phyloP scores from a whole-genome alignment of 176 grass and related monocot species.

The Aegilops umbellulata region DNA sequence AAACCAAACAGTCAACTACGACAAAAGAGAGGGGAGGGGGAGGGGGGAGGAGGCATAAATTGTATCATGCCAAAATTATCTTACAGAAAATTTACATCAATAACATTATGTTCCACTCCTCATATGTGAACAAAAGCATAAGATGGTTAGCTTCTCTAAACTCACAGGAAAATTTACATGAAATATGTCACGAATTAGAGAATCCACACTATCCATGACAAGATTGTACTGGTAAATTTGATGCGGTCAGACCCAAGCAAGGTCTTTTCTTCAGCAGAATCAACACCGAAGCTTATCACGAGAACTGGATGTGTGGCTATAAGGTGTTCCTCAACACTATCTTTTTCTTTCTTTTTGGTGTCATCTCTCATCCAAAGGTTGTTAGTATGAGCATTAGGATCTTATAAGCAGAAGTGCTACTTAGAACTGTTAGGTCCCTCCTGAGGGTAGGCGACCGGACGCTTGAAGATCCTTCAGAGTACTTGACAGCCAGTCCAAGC shows the following conservation, averaged over 20 bases:
- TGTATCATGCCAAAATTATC: slow-evolving; percentile 1
- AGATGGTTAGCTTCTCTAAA: slow-evolving; percentile 21
- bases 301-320: not conserved
- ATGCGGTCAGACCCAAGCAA: slow-evolving; percentile 10
- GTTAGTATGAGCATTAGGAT: not conserved
- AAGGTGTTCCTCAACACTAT: not conserved
- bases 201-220: slow-evolving; percentile 16
- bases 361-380: slow-evolving; percentile 2
- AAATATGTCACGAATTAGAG: slow-evolving; percentile 20
- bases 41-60: not conserved
- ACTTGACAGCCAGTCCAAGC: slow-evolving; percentile 68
- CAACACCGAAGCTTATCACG: not conserved
- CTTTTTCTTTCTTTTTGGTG: not conserved
- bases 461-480: slow-evolving; percentile 63
- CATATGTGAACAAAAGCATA: slow-evolving; percentile 1
- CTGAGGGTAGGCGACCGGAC: slow-evolving; percentile 49
- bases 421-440: slow-evolving; percentile 50
- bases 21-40: not conserved
- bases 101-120: not conserved
- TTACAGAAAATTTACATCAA: slow-evolving; percentile 25
- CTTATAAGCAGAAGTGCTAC: slow-evolving; percentile 15
- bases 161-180: slow-evolving; percentile 29
- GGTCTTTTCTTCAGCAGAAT: slow-evolving; percentile 16
- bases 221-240: not conserved
- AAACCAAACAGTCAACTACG: not conserved